Conservation (phyloP, 1,139 yeast species). For the Lodderomyces pseudojiufengensis region DNA sequence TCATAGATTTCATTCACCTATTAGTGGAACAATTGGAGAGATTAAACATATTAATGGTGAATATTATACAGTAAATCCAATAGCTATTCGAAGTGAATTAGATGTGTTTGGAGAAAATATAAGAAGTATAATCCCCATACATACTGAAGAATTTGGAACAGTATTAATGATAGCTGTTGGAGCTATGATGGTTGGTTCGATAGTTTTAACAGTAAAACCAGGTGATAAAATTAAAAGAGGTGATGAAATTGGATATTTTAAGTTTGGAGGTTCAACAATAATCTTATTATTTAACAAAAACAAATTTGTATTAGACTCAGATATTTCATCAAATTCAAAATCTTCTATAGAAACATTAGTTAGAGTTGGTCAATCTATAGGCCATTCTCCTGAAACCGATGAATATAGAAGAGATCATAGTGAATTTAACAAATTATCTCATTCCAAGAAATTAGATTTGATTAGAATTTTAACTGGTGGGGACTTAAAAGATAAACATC, state of each 20-base stretch:
- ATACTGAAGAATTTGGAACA: constrained; percentile 69
- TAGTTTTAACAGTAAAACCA: constrained; percentile 62
- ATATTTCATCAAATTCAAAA: constrained; percentile 63
- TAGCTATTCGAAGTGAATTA: constrained; percentile 85
- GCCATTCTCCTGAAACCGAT: constrained; percentile 55
- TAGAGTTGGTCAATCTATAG: constrained; percentile 88
- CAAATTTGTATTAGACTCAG: constrained; percentile 61
- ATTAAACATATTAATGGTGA: constrained; percentile 78
- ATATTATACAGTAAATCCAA: constrained; percentile 94
- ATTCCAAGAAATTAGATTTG: constrained; percentile 48
- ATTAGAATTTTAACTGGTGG: constrained; percentile 64
- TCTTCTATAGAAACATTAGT: constrained; percentile 77
- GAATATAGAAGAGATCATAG: constrained; percentile 50
- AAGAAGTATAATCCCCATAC: constrained; percentile 71
- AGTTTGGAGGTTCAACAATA: constrained; percentile 93
- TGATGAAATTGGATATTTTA: constrained; percentile 89
- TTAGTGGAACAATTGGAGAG: constrained; percentile 64
- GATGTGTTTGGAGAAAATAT: constrained; percentile 95
- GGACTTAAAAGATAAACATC: constrained; percentile 30
- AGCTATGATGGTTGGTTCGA: constrained; percentile 99
- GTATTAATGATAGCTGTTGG: constrained; percentile 84
- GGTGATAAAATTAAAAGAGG: constrained; percentile 62
- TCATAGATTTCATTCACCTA: constrained; percentile 90
- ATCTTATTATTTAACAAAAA: constrained; percentile 47
- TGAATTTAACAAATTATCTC: constrained; percentile 46